Base-by-base conservation (phyloP, 306 rosid species). In the Erythrophleum fordii region DNA sequence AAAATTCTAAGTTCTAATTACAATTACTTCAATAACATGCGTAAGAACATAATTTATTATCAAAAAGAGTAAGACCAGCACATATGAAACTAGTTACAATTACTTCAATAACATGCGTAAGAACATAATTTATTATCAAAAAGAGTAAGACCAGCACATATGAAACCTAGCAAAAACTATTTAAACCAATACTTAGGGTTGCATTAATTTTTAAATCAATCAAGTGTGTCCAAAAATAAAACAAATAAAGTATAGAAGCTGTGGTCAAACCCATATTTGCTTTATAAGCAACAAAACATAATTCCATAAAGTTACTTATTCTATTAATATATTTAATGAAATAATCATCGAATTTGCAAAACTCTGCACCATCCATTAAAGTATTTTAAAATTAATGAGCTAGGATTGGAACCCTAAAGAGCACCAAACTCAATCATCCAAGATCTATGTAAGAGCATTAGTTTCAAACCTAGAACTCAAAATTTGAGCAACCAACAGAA, bases 381-480 rank as follows among this genome's bases (percentile, higher is more conserved):
- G 34, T 13, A 69, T 77, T 77, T 76, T 34, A 11, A 66, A 72
- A 55, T 61, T 1, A 41, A 53, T 48, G 45, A 70, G 49, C 53
- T 18, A 23, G 42, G 31, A 65, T 26, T 14, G 1, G n/a, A 62
- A 72, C 25, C 39, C 51, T 18, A 31, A 28, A 61, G 22, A 51
- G n/a, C 29, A 42, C 11, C 55, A 79, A 87, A 81, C 2, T 68
- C 52, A 73, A 86, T 29, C 7, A 81, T 71, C 64, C 55, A 74
- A 35, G 39, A 35, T 5, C 39, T 35, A 35, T 35, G 4, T 35
- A 35, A 35, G n/a, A 35, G 44, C 23, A 66, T 17, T 20, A 75
- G 66, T 49, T 56, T 7, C 9, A 12, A 16, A 34, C 16, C 59
- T 23, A 60, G 61, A 11, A 66, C 45, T 49, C 34, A 51, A 75